Evolutionary conservation across 2,329 filamentous ascomycete genomes (phyloP).

Genomic region (Calonectria naviculata): DNA sequence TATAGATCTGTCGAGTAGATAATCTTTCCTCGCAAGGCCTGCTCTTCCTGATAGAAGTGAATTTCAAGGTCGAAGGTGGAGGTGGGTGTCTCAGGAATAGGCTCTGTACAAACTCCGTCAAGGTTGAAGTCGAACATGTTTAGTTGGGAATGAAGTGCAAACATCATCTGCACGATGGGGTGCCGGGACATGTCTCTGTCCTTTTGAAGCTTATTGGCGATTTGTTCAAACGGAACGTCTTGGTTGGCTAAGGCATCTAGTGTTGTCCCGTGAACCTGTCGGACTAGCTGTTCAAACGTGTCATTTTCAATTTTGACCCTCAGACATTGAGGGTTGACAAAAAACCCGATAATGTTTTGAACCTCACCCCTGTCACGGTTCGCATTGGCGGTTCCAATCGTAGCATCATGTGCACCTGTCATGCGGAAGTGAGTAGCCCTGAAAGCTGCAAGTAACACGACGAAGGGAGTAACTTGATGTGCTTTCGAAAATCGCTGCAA

Average conservation of each 20-base stretch:
- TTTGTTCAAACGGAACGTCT: background rate
- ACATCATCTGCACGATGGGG: background rate
- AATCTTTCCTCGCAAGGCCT: background rate
- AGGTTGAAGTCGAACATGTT: background rate
- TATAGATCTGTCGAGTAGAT: background rate
- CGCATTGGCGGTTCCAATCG: constrained; percentile 33
- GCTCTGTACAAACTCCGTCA: background rate
- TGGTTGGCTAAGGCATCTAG: background rate
- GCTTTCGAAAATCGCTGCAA: background rate
- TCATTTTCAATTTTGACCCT: constrained; percentile 25
- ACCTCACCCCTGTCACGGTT: constrained; percentile 30
- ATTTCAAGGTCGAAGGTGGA: background rate
- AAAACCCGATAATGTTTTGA: constrained; percentile 37
- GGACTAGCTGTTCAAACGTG: background rate
- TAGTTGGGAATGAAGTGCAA: background rate
- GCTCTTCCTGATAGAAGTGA: background rate
- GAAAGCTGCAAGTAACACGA: constrained; percentile 32
- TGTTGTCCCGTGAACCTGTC: background rate
- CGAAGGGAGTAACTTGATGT: background rate
- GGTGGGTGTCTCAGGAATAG: no score
- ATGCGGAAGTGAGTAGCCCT: constrained; percentile 38
- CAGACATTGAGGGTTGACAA: constrained; percentile 37
- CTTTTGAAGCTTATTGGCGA: background rate
- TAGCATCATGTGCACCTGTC: constrained; percentile 33
- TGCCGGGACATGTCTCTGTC: background rate